Evolutionary conservation across 176 grass and related monocot genomes (phyloP).

Genomic region (Elaeis guineensis): DNA sequence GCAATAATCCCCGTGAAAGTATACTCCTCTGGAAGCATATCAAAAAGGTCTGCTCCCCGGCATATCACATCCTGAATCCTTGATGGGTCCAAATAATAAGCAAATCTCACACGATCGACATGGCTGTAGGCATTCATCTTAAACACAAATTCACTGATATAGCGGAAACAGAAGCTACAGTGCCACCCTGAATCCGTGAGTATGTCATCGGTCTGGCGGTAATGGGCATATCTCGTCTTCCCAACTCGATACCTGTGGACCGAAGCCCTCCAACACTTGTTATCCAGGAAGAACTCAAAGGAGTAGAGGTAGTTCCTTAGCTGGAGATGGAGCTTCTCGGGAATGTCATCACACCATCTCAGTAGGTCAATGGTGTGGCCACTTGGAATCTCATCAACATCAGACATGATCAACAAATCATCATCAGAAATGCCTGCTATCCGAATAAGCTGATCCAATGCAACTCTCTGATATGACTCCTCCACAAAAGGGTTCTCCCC

Average conservation of each 20-base stretch:
- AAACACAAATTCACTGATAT: neutral
- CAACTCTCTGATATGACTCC: constrained; percentile 2
- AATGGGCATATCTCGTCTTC: constrained; percentile 10
- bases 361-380: neutral
- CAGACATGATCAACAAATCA: constrained; percentile 6
- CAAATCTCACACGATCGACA: neutral
- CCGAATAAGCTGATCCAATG: neutral
- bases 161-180: constrained; percentile 1
- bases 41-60: constrained; percentile 3
- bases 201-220: constrained; percentile 1
- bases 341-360: constrained; percentile 3
- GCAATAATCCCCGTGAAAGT: neutral
- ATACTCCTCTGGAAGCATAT: constrained; percentile 4
- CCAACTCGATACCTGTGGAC: constrained; percentile 1
- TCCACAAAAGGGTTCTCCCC: constrained; percentile 7
- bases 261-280: constrained; percentile 1
- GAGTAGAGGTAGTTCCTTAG: constrained; percentile 3
- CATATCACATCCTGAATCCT: constrained; percentile 5
- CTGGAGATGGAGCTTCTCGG: constrained; percentile 3
- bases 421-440: neutral
- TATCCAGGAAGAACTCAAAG: constrained; percentile 2
- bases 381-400: constrained; percentile 4
- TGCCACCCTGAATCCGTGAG: neutral
- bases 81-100: neutral
- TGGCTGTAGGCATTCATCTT: neutral